phyloP scores from a whole-genome alignment of 2,329 filamentous ascomycete genomes.

The Botrytis squamosa region DNA sequence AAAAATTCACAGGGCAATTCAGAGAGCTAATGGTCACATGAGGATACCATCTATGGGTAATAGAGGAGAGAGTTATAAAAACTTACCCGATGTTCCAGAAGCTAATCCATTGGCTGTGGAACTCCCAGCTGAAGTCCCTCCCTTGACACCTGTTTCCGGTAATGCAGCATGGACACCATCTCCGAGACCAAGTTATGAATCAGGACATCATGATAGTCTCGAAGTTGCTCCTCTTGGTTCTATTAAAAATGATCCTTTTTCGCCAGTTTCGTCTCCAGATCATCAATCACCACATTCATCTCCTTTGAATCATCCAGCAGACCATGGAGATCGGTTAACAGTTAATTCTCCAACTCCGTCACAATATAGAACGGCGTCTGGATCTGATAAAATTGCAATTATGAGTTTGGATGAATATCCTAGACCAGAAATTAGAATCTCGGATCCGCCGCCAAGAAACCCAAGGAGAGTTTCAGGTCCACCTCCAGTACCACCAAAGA shows the following conservation, averaged over 20 bases:
- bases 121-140: slow-evolving; percentile 51
- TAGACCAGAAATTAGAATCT: slow-evolving; percentile 35
- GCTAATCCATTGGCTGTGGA: slow-evolving; percentile 48
- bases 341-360: slow-evolving; percentile 57
- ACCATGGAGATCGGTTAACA: slow-evolving; percentile 54
- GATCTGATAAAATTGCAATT: slow-evolving; percentile 68
- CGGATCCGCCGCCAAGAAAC: slow-evolving; percentile 10
- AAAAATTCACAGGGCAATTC: slow-evolving; percentile 75
- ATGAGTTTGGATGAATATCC: slow-evolving; percentile 59
- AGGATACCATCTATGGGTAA: slow-evolving; percentile 13
- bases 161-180: slow-evolving; percentile 28
- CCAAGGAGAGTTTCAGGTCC: slow-evolving; percentile 48
- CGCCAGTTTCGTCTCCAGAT: slow-evolving; percentile 34
- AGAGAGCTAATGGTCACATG: slow-evolving; percentile 28
- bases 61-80: slow-evolving; percentile 24
- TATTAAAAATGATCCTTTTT: slow-evolving; percentile 41
- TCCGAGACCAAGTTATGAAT: slow-evolving; percentile 39
- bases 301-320: slow-evolving; percentile 23
- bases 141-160: slow-evolving; percentile 21
- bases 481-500: slow-evolving; percentile 76
- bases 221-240: slow-evolving; percentile 25
- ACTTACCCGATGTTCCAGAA: slow-evolving; percentile 41
- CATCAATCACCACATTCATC: slow-evolving; percentile 24
- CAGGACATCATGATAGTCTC: slow-evolving; percentile 35
- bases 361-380: slow-evolving; percentile 57